Base-by-base conservation (phyloP, 331 rosid species). In the Pyrus hybrid region DNA sequence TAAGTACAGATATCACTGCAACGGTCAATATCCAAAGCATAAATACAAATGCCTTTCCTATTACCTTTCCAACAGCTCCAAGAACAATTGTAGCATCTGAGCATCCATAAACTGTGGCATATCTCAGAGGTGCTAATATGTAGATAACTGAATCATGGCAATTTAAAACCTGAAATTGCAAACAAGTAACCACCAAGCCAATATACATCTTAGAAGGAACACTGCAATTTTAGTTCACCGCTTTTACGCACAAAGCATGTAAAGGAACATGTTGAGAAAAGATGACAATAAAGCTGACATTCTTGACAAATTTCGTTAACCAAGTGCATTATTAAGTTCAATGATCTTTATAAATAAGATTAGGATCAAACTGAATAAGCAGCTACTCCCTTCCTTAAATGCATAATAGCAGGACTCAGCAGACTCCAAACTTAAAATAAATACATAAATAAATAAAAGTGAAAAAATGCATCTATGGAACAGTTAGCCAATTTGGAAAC, bases 21-120 rank as follows among this genome's bases (percentile, higher is more conserved):
- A n/a, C 67, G n/a, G 17, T 33, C 33, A 26, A 63, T 21, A 58
- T 61, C 35, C 77, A 54, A 76, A 26, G 18, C 58, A 75, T 29
- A 43, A 65, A 43, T 3, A 5, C 13, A 73, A 73, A 67, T 32
- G 41, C 2, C 6, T 53, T 70, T 49, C 28, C 29, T 28, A 65
- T 88, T 89, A 95, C 99, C 97, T 92, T 95, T 79, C 99, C 99
- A 80, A 95, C 97, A 63, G 99, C 97, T 82, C 99, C 99, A 71
- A 95, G 74, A 80, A 95, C 91, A 68, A 95, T 85, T 35, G 99
- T 95, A 68, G 96, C 84, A 89, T 95, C 99, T 49, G 99, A 95
- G 86, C 97, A 90, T 76, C 99, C 99, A 86, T 92, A 89, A 71
- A 95, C 81, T 51, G 97, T 95, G 76, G 93, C 97, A 69, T 87